Conservation (phyloP, 345 rosid species). For the Barbarea vulgaris region DNA sequence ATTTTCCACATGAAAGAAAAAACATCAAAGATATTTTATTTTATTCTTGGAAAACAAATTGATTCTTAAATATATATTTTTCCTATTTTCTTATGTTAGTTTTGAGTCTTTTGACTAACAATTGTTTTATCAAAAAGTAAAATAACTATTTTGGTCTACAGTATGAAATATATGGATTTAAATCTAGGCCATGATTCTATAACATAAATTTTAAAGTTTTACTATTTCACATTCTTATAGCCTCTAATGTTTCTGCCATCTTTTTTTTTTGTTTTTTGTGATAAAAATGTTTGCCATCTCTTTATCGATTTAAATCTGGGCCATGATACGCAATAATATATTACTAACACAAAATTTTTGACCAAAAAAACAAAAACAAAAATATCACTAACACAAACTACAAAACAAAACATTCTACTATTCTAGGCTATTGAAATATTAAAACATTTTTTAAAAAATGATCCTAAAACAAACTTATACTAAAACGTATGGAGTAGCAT, state of each 20-base stretch:
- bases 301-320: too few relatives aligned
- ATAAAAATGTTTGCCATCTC: too few relatives aligned
- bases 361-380: too few relatives aligned
- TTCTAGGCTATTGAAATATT: not conserved
- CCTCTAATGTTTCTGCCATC: too few relatives aligned
- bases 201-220: too few relatives aligned
- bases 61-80: not conserved
- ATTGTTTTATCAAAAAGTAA: not conserved
- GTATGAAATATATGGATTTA: not conserved
- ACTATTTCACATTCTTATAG: too few relatives aligned
- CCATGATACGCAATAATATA: too few relatives aligned
- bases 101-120: not conserved
- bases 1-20: not conserved
- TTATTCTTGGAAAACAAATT: not conserved
- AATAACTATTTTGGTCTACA: not conserved
- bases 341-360: too few relatives aligned
- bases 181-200: not conserved
- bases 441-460: not conserved
- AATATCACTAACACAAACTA: not conserved
- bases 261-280: too few relatives aligned
- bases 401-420: not conserved
- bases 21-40: not conserved
- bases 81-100: not conserved
- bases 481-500: not conserved
- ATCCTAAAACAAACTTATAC: too few relatives aligned